Percentiles rank a stretch among this genome's conserved stretches.
phyloP scores from a whole-genome alignment of 148 eudicot species.

The Oxyria digyna region DNA sequence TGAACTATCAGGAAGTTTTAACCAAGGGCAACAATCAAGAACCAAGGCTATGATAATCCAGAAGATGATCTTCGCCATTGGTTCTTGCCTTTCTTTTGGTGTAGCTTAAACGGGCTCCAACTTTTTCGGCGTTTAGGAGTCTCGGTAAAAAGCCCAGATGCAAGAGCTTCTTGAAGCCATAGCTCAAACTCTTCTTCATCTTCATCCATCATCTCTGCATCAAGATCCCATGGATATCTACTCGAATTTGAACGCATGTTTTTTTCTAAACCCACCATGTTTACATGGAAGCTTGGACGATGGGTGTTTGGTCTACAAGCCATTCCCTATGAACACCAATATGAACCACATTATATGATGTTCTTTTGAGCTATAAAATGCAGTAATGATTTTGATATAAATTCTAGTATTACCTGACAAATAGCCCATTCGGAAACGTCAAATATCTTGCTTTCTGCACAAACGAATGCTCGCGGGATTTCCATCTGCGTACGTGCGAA shows the following conservation, averaged over 20 bases:
- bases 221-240: constrained; percentile 87
- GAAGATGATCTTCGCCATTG: constrained; percentile 76
- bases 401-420: constrained; percentile 56
- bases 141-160: constrained; percentile 85
- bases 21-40: no score
- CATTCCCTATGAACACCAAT: constrained; percentile 51
- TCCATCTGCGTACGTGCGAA: constrained; percentile 46
- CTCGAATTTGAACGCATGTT: constrained; percentile 71
- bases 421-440: constrained; percentile 98
- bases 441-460: constrained; percentile 93
- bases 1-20: background rate
- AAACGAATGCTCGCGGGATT: constrained; percentile 96
- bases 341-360: background rate
- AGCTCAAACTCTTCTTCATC: constrained; percentile 80
- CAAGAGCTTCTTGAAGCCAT: constrained; percentile 94
- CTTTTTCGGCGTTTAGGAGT: constrained; percentile 80
- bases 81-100: constrained; percentile 55
- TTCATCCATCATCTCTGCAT: constrained; percentile 82
- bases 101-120: constrained; percentile 89
- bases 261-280: constrained; percentile 94
- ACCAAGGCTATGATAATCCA: constrained; percentile 20
- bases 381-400: background rate
- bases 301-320: constrained; percentile 98
- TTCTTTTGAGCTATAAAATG: background rate
- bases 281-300: constrained; percentile 90